These are phyloP conservation scores for Quercus alba DNA, from an alignment of 306 rosid species.

Conservation along the genomic window DNA sequence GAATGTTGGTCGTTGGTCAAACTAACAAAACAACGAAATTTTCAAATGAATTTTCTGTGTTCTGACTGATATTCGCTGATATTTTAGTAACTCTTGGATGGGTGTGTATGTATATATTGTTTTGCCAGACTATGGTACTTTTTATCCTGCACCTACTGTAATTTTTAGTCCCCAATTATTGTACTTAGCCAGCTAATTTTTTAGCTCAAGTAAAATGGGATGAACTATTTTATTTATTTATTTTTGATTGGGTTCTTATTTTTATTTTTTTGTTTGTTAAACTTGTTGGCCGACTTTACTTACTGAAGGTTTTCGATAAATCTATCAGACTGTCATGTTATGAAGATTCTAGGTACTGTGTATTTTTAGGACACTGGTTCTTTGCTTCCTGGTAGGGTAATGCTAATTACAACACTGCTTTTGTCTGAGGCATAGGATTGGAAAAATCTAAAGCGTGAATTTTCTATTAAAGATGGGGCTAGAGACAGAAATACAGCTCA, in stretches of 20 bases:
- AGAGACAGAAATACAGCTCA: neutral
- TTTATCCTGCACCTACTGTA: constrained; percentile 26
- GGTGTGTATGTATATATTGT: neutral
- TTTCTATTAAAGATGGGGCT: neutral
- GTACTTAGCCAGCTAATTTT: neutral
- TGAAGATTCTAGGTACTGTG: neutral
- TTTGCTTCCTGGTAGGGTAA: constrained; percentile 25
- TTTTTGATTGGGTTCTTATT: too few relatives aligned
- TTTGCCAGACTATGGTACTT: constrained; percentile 27
- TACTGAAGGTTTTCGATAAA: neutral
- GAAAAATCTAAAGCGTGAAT: constrained; percentile 1
- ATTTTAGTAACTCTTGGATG: neutral
- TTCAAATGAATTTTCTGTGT: constrained; percentile 41
- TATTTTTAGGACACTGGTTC: neutral
- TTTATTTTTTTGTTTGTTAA: neutral
- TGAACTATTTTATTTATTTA: too few relatives aligned
- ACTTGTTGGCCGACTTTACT: neutral
- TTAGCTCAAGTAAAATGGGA: neutral
- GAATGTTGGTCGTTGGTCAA: constrained; percentile 48
- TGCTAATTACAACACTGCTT: neutral
- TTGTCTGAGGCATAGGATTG: neutral
- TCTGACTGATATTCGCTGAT: constrained; percentile 42
- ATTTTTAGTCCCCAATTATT: neutral
- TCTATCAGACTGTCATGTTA: constrained; percentile 18
- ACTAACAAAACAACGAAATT: constrained; percentile 54